phyloP scores from a whole-genome alignment of 1,139 yeast genomes.

The Candida pseudoviswanathii region DNA sequence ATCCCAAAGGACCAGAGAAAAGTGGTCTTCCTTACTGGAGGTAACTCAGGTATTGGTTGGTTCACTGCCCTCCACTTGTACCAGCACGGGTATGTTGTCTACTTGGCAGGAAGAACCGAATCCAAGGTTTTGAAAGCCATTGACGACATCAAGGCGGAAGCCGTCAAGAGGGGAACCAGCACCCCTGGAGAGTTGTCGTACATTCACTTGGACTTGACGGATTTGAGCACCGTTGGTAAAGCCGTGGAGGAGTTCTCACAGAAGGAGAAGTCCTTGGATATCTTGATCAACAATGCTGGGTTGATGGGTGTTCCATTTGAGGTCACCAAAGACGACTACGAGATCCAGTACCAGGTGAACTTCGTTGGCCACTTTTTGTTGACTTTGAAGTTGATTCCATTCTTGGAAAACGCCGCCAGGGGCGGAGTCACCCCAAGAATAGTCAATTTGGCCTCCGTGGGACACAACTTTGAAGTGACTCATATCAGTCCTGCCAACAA shows the following conservation, averaged over 20 bases:
- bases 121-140: conserved; percentile 39
- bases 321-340: conserved; percentile 39
- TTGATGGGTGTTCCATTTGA: conserved; percentile 42
- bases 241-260: conserved; percentile 30
- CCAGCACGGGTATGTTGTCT: conserved; percentile 45
- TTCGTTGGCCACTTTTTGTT: conserved; percentile 37
- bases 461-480: conserved; percentile 29
- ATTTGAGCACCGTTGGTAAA: conserved; percentile 29
- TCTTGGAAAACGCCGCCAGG: conserved; percentile 23
- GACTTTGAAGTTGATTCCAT: conserved; percentile 33
- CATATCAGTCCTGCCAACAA: conserved; percentile 27
- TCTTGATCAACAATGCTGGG: conserved; percentile 47
- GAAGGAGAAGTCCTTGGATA: conserved; percentile 31
- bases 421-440: conserved; percentile 31
- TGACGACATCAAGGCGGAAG: conserved; percentile 32
- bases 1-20: conserved; percentile 40
- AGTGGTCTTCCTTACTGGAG: conserved; percentile 49
- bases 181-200: conserved; percentile 30
- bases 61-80: conserved; percentile 44
- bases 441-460: conserved; percentile 36
- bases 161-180: conserved; percentile 20
- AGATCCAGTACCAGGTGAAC: conserved; percentile 47
- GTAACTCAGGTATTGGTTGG: conserved; percentile 49
- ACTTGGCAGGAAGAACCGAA: conserved; percentile 44
- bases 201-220: conserved; percentile 36